Percentiles rank a stretch among this genome's conserved stretches.
Evolutionary conservation across 1,284 basidiomycete species (phyloP).

Genomic region (Paramarasmius palmivorus): DNA sequence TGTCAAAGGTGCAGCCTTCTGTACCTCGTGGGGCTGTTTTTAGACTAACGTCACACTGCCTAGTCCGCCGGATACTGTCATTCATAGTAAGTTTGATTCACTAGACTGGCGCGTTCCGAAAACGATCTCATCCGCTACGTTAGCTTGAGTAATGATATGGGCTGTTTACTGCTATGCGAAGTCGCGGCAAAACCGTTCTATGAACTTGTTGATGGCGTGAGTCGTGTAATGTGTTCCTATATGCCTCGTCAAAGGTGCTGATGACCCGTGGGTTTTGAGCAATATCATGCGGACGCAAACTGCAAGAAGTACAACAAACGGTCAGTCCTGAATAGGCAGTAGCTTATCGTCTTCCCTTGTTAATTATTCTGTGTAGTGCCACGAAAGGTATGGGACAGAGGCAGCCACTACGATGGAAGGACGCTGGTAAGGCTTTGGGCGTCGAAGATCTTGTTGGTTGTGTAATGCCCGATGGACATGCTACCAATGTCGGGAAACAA

Average conservation of each 20-base stretch:
- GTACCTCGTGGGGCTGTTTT: neutral
- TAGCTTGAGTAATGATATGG: slow-evolving; percentile 52
- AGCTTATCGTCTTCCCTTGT: neutral
- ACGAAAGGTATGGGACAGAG: slow-evolving; percentile 57
- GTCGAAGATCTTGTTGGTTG: slow-evolving; percentile 52
- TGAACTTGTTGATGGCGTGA: slow-evolving; percentile 43
- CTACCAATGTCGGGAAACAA: neutral
- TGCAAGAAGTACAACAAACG: slow-evolving; percentile 41
- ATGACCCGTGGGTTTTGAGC: too few relatives aligned
- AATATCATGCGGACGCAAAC: slow-evolving; percentile 50
- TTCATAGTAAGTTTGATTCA: slow-evolving; percentile 45
- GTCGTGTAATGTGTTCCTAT: slow-evolving; percentile 2
- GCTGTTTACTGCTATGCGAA: slow-evolving; percentile 61
- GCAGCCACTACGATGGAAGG: slow-evolving; percentile 59
- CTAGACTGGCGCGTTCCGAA: too few relatives aligned
- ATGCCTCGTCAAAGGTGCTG: neutral
- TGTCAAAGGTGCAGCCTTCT: slow-evolving; percentile 51
- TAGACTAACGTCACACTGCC: neutral
- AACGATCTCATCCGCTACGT: neutral
- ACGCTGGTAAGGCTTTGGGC: slow-evolving; percentile 52
- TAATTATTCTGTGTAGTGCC: slow-evolving; percentile 32
- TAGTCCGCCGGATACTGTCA: slow-evolving; percentile 64
- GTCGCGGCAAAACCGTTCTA: slow-evolving; percentile 58
- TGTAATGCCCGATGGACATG: slow-evolving; percentile 56
- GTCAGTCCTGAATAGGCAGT: too few relatives aligned